Evolutionary conservation across 2,329 filamentous ascomycete species (phyloP).

Genomic region (Nigrospora sphaerica): DNA sequence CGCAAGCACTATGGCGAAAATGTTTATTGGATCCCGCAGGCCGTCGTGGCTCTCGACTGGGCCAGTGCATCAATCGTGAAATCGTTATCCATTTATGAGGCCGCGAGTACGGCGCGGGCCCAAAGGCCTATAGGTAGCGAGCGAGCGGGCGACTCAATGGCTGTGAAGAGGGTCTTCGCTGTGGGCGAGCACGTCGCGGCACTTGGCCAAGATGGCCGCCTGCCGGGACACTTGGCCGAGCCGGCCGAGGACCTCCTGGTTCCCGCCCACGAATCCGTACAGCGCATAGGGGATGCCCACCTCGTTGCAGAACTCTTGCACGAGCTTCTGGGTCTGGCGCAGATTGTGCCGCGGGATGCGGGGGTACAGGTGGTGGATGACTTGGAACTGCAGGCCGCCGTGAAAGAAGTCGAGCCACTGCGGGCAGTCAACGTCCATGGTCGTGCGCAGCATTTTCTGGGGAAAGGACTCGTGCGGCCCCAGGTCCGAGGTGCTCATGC

Average conservation of each 20-base stretch:
- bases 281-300: constrained; percentile 79
- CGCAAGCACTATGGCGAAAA: no score
- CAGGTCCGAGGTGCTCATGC: constrained; percentile 85
- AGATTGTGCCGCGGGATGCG: constrained; percentile 81
- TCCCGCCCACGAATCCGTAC: constrained; percentile 79
- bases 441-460: constrained; percentile 85
- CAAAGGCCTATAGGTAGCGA: no score
- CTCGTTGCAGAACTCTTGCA: constrained; percentile 75
- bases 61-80: no score
- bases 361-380: constrained; percentile 79
- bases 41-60: no score
- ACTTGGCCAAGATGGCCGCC: constrained; percentile 69
- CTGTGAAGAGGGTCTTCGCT: constrained; percentile 19
- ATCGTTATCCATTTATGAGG: no score
- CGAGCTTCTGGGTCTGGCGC: constrained; percentile 64
- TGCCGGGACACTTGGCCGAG: constrained; percentile 76
- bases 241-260: constrained; percentile 69
- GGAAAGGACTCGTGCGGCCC: constrained; percentile 81
- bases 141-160: not conserved
- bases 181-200: constrained; percentile 45
- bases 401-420: constrained; percentile 86
- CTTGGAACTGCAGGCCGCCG: constrained; percentile 84
- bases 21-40: no score
- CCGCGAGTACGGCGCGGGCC: no score
- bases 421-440: constrained; percentile 88